Base-by-base conservation (phyloP, 2,329 filamentous ascomycete species). In the Elsinoe necatrix region DNA sequence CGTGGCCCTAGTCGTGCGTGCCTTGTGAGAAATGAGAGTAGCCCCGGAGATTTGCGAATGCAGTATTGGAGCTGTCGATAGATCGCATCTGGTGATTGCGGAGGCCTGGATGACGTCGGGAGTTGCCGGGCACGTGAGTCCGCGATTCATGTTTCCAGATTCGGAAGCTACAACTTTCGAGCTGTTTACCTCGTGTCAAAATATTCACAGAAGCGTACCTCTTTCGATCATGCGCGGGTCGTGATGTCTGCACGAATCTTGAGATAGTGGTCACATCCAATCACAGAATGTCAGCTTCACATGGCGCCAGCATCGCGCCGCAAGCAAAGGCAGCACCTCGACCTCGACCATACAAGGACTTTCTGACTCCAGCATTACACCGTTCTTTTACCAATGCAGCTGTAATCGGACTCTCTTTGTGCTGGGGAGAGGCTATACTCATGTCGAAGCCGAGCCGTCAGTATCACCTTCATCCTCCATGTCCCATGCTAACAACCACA, bases 331-430 rank as follows among this genome's bases (percentile, higher is more conserved):
- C 52, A 29, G 65, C 69, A 69, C 66, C 71, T 72, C 67, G 75
- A 72, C 68, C 78, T 75, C 73, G 82, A 76, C 77, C 80, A 70
- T 95, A 95, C 73, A 86, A 89, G 77, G 89, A 95, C 74, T 95
- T 95, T 71, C 75, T 96, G 63, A 95, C 92, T 60, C 91, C 92
- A 51, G 85, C 87, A 54, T 77, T 96, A 61, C 92, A 97, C 71
- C 80, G 87, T 65, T 83, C 90, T 65, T 97, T 96, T 72, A 85
- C 86, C 50, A 84, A 84, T 61, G 89, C 89, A 11, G 86, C 86
- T 48, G 78, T 81, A 12, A 75, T 88, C 61, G 77, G 90, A 12
- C 73, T 93, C 8, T 72, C 78, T 48, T 76, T 89, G 57, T 89
- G 88, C 67, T 95, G 93, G 69, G 56, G 81, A 35, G 81, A 89